These are phyloP conservation scores for Volvox reticuliferus DNA, from an alignment of 139 green algal species.

Conservation along the genomic window DNA sequence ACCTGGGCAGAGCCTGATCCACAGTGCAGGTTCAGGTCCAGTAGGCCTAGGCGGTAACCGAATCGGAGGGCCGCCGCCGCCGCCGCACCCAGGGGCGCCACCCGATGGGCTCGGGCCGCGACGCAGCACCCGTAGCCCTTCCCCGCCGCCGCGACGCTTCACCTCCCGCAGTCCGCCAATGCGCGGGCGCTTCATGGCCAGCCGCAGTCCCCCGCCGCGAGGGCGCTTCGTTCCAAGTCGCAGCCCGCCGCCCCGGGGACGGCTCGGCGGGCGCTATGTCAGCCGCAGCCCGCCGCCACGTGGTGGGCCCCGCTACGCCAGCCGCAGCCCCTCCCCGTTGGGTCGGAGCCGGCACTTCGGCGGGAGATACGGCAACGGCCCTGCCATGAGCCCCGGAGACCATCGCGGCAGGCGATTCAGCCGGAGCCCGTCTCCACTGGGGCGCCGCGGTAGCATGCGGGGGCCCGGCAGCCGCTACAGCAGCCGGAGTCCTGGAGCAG, in stretches of 20 bases:
- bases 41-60: background rate
- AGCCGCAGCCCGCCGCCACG: conserved; percentile 40
- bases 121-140: conserved; percentile 17
- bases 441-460: background rate
- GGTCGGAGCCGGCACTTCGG: background rate
- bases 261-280: background rate
- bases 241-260: conserved; percentile 11
- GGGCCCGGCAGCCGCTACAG: conserved; percentile 5
- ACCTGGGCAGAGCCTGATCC: background rate
- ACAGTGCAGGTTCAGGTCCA: background rate
- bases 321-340: conserved; percentile 28
- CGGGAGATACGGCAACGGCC: background rate
- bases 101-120: background rate
- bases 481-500: conserved; percentile 1
- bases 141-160: conserved; percentile 14
- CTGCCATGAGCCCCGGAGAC: background rate
- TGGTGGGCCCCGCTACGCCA: background rate
- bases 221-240: background rate
- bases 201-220: background rate
- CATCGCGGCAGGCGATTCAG: background rate
- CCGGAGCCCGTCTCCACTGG: conserved; percentile 25
- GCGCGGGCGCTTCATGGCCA: background rate
- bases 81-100: background rate
- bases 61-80: background rate
- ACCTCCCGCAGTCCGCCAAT: background rate